Percentiles rank a stretch among this genome's conserved stretches.
These are phyloP conservation scores for Bipolaris sorokiniana DNA, from an alignment of 2,329 filamentous ascomycete genomes.

Conservation along the genomic window DNA sequence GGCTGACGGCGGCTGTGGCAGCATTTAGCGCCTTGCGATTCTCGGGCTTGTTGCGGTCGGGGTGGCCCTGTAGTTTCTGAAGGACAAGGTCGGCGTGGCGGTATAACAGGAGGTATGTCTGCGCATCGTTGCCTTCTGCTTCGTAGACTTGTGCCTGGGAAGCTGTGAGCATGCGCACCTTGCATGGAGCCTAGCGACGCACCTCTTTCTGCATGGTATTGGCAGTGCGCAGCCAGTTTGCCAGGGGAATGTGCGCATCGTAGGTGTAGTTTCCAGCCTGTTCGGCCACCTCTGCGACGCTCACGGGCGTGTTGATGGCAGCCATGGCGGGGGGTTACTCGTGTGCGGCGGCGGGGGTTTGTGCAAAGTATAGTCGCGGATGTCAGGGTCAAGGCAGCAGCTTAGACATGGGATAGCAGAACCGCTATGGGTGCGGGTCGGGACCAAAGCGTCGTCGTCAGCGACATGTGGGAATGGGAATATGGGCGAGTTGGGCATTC, in stretches of 20 bases:
- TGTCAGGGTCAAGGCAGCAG: conserved; percentile 8
- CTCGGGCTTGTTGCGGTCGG: conserved; percentile 71
- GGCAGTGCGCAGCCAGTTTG: conserved; percentile 81
- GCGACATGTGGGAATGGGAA: conserved; percentile 20
- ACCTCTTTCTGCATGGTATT: conserved; percentile 83
- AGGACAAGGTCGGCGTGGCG: conserved; percentile 86
- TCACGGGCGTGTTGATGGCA: conserved; percentile 62
- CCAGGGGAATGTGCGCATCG: conserved; percentile 75
- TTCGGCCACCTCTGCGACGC: conserved; percentile 75
- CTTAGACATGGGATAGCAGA: conserved; percentile 3
- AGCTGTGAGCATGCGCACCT: conserved; percentile 22
- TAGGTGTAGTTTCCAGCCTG: conserved; percentile 83
- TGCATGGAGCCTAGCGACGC: conserved; percentile 28
- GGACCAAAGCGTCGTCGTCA: conserved; percentile 40
- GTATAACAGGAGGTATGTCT: conserved; percentile 90
- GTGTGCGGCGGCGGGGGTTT: background rate
- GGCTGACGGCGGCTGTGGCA: conserved; percentile 67
- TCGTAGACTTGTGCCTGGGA: conserved; percentile 81
- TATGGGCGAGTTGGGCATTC: conserved; percentile 12
- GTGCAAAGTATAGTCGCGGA: background rate
- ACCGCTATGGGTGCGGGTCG: conserved; percentile 30
- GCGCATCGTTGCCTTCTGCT: conserved; percentile 81
- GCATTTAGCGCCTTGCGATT: conserved; percentile 60
- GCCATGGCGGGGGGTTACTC: conserved; percentile 31
- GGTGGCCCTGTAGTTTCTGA: conserved; percentile 75